These are phyloP conservation scores for Parasitella parasitica DNA, from an alignment of 371 early-diverging fungal species.

Conservation along the genomic window DNA sequence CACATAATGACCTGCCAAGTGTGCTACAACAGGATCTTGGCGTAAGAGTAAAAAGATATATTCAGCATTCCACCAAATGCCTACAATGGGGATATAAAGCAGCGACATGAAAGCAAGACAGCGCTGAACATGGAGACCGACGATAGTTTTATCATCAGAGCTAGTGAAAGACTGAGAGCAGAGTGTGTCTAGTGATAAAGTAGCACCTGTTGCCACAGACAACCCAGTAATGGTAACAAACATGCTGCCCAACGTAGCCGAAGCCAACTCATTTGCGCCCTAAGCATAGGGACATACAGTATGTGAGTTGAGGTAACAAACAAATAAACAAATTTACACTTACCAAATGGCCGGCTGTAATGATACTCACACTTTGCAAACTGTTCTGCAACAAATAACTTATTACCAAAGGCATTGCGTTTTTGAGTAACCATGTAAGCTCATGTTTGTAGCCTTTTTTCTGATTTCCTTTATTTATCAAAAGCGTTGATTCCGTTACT, in stretches of 20 bases:
- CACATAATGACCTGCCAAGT: slow-evolving; percentile 49
- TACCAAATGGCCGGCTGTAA: slow-evolving; percentile 59
- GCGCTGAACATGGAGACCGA: slow-evolving; percentile 83
- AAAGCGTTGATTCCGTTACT: slow-evolving; percentile 6
- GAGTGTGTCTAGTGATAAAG: slow-evolving; percentile 84
- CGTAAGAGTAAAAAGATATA: slow-evolving; percentile 42
- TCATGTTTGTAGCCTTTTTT: slow-evolving; percentile 25
- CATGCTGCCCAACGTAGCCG: slow-evolving; percentile 75
- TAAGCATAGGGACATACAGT: slow-evolving; percentile 5
- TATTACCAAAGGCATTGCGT: slow-evolving; percentile 54
- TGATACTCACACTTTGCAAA: slow-evolving; percentile 57
- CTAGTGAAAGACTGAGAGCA: slow-evolving; percentile 84
- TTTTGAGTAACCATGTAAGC: slow-evolving; percentile 41
- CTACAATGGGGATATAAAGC: slow-evolving; percentile 63
- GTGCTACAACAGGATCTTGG: slow-evolving; percentile 37
- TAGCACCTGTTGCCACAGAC: slow-evolving; percentile 74
- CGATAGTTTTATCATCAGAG: slow-evolving; percentile 58
- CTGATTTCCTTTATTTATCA: neutral
- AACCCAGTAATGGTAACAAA: slow-evolving; percentile 83
- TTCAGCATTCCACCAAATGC: slow-evolving; percentile 73
- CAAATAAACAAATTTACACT: slow-evolving; percentile 12
- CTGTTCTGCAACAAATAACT: slow-evolving; percentile 66
- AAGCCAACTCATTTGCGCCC: slow-evolving; percentile 73
- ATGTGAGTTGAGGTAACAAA: neutral
- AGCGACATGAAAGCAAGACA: slow-evolving; percentile 67